Evolutionary conservation across 192 early-diverging fungal genomes (phyloP), one percentile per base, ranked within the genome.

Genomic region (Backusella liffmaniae): DNA sequence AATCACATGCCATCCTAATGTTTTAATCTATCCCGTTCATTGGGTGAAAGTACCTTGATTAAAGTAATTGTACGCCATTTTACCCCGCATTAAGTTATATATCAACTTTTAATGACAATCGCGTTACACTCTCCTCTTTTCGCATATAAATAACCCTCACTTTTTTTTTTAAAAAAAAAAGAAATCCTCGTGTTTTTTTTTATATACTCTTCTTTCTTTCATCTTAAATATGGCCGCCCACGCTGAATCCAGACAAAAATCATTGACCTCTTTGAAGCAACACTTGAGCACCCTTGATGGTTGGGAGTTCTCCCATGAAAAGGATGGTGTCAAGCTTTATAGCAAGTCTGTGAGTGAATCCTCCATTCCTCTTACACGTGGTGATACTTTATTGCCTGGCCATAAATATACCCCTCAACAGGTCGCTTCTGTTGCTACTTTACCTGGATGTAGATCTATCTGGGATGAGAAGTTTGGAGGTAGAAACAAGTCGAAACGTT

Each of bases 271-370:
- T 46, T 79, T 89, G 39, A 89, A 89, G 70, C 80, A 83, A 30
- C 69, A 86, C 18, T 74, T 82, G 5, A 77, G 74, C 23, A 70
- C 71, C 44, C 68, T 83, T 34, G 79, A 82, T 16, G 85, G 84
- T 18, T 90, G 88, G 88, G 73, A 79, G 5, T 73, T 86, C 13
- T 74, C 83, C 4, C 77, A 80, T n/a, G 86, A 84, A 36, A 84
- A 80, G 49, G 76, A 83, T 7, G 81, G 80, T 16, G 82, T 88
- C 72, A 88, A 88, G 73, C 70, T 84, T 29, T 90, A 88, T 39
- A 85, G 75, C 13, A 81, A 85, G 46, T 42, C 77, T 12, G 76
- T 86, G 7, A 78, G 73, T 1, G 85, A 81, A 10, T 79, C 74
- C 36, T 62, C 82, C 13, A 71, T 84, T 26, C 85, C 86, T 30